These are phyloP conservation scores for Candida manassasensis DNA, from an alignment of 805 yeast species.

Conservation along the genomic window DNA sequence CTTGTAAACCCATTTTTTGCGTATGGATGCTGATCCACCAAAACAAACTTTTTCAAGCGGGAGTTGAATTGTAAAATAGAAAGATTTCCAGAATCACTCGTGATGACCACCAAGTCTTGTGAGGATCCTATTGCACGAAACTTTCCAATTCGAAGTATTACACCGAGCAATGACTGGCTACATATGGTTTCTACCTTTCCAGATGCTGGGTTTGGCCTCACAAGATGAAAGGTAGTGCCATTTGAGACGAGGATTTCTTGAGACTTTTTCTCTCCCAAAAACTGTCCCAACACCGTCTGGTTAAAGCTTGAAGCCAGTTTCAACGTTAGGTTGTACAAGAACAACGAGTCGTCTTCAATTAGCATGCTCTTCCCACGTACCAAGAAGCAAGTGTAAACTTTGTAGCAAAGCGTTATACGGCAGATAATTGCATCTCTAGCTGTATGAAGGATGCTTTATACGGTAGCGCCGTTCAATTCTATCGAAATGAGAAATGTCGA, in stretches of 20 bases:
- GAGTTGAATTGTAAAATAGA: conserved; percentile 46
- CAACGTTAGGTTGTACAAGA: conserved; percentile 69
- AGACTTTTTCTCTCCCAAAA: conserved; percentile 45
- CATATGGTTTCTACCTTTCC: conserved; percentile 49
- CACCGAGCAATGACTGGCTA: conserved; percentile 50
- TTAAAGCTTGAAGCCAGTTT: conserved; percentile 52
- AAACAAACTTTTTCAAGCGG: conserved; percentile 36
- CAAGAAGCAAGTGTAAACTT: background rate
- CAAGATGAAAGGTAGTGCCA: conserved; percentile 50
- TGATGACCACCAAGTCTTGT: conserved; percentile 56
- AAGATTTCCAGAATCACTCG: conserved; percentile 78
- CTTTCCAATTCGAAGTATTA: conserved; percentile 48
- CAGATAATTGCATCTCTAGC: no score
- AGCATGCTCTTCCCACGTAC: conserved; percentile 8
- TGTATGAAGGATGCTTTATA: no score
- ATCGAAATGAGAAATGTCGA: no score
- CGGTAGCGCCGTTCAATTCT: no score
- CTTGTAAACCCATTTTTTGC: conserved; percentile 73
- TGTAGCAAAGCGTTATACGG: no score
- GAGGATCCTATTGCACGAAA: conserved; percentile 50
- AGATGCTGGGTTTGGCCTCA: conserved; percentile 46
- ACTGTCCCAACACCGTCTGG: conserved; percentile 62
- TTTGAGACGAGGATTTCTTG: conserved; percentile 64
- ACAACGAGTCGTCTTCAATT: conserved; percentile 28
- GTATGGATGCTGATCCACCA: conserved; percentile 58